These are phyloP conservation scores for Epichloe sp. DNA, from an alignment of 2,329 filamentous ascomycete genomes.

Conservation along the genomic window DNA sequence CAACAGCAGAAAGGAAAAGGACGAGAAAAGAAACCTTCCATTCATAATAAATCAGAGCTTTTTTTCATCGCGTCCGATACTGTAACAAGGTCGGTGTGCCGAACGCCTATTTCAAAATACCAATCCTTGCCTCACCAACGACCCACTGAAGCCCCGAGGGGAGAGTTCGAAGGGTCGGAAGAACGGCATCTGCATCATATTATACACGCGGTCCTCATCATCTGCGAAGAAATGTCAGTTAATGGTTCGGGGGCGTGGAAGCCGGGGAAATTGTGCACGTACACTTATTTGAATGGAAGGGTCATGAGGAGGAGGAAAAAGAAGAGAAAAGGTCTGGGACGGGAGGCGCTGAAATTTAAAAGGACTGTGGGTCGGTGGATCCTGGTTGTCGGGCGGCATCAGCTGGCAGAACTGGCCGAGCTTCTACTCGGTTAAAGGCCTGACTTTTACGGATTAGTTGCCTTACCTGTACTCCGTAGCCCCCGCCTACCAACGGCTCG, in stretches of 20 bases:
- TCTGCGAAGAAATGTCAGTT: constrained; percentile 40
- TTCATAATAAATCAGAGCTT: constrained; percentile 72
- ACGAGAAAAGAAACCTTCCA: constrained; percentile 16
- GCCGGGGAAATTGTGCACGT: constrained; percentile 30
- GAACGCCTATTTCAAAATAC: constrained; percentile 96
- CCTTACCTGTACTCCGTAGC: no score
- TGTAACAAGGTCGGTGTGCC: constrained; percentile 98
- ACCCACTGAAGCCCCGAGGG: constrained; percentile 82
- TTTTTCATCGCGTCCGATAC: constrained; percentile 88
- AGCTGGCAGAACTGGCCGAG: constrained; percentile 1
- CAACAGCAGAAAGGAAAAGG: not conserved
- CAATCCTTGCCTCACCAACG: constrained; percentile 46
- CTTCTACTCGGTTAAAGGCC: no score
- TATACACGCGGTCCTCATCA: constrained; percentile 99
- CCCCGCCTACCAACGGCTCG: no score
- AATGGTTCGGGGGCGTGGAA: constrained; percentile 10
- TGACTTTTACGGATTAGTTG: no score
- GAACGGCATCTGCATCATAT: constrained; percentile 66
- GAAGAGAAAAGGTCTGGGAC: constrained; percentile 30
- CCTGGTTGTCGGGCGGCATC: constrained; percentile 2
- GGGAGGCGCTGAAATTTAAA: constrained; percentile 24
- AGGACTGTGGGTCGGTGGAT: constrained; percentile 5
- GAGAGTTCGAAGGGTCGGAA: constrained; percentile 65
- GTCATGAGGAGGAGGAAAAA: constrained; percentile 56
- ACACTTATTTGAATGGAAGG: constrained; percentile 99